Percentiles rank a stretch among this genome's conserved stretches.
Conservation (phyloP, 306 rosid genomes). For the Fagus crenata region DNA sequence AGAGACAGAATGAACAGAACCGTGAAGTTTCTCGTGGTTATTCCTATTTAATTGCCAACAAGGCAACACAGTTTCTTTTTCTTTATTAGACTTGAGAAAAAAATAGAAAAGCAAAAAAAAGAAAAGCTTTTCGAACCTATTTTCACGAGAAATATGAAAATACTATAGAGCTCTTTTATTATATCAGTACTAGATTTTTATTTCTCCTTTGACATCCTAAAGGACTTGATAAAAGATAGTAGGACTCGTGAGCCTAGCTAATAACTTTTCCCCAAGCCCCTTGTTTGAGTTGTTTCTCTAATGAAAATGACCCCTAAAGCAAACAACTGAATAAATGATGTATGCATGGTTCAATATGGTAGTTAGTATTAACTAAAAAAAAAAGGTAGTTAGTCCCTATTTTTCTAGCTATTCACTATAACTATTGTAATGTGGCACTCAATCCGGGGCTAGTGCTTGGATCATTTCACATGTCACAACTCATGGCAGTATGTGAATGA, state of each 20-base stretch:
- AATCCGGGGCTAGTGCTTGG: background rate
- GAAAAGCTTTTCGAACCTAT: background rate
- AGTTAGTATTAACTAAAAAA: too few species aligned
- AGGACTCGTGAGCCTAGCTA: too few species aligned
- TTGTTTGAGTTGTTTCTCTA: background rate
- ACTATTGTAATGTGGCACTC: background rate
- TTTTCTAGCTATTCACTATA: too few species aligned
- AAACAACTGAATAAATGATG: too few species aligned
- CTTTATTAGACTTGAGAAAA: background rate
- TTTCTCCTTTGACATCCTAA: too few species aligned
- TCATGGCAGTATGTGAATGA: background rate
- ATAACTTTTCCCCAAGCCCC: background rate
- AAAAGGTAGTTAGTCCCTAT: too few species aligned
- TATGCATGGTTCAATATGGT: too few species aligned
- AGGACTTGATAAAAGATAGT: too few species aligned
- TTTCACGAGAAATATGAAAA: background rate
- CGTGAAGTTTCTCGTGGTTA: background rate
- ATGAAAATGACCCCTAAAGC: background rate
- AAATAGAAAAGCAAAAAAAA: background rate
- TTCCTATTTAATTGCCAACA: background rate
- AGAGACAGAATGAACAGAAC: background rate
- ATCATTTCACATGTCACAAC: slow-evolving; percentile 13
- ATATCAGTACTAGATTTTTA: too few species aligned
- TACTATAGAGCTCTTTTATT: too few species aligned
- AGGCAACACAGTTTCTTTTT: background rate